A percentile compares a stretch with the other conserved stretches of the same genome.
phyloP scores from a whole-genome alignment of 1,139 yeast species.

The Spathaspora sp. region DNA sequence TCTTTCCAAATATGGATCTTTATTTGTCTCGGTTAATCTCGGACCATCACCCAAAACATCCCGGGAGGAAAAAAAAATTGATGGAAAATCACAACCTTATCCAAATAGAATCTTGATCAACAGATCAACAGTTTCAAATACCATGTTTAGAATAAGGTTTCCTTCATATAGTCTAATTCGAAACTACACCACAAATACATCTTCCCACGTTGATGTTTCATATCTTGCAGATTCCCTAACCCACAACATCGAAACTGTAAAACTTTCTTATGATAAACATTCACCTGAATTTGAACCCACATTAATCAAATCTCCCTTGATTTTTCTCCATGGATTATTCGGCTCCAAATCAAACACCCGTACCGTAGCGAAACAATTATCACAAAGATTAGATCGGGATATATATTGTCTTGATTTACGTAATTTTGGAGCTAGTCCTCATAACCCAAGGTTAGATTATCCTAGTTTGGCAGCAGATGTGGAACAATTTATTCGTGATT shows the following conservation, averaged over 20 bases:
- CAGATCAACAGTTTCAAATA: not conserved
- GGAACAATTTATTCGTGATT: constrained; percentile 60
- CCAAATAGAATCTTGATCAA: not conserved
- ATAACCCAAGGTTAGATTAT: constrained; percentile 65
- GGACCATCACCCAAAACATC: too few species aligned
- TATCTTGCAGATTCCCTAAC: constrained; percentile 11
- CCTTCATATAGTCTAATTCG: constrained; percentile 2
- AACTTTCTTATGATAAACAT: constrained; percentile 30
- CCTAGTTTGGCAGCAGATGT: constrained; percentile 85
- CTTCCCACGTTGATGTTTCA: constrained; percentile 7
- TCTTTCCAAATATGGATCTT: not conserved
- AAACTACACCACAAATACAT: constrained; percentile 5
- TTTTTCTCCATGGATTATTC: constrained; percentile 85
- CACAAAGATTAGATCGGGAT: constrained; percentile 41
- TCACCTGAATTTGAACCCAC: constrained; percentile 20
- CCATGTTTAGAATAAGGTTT: not conserved
- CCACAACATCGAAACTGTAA: constrained; percentile 22
- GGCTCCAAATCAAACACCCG: constrained; percentile 82
- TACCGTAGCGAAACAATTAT: constrained; percentile 57
- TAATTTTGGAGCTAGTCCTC: constrained; percentile 93
- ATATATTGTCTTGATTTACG: constrained; percentile 80
- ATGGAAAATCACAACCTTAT: not conserved
- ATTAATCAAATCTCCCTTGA: constrained; percentile 48
- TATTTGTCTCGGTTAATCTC: too few species aligned
- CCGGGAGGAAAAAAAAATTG: not conserved